phyloP scores from a whole-genome alignment of 345 rosid genomes.

The Salix purpurea region DNA sequence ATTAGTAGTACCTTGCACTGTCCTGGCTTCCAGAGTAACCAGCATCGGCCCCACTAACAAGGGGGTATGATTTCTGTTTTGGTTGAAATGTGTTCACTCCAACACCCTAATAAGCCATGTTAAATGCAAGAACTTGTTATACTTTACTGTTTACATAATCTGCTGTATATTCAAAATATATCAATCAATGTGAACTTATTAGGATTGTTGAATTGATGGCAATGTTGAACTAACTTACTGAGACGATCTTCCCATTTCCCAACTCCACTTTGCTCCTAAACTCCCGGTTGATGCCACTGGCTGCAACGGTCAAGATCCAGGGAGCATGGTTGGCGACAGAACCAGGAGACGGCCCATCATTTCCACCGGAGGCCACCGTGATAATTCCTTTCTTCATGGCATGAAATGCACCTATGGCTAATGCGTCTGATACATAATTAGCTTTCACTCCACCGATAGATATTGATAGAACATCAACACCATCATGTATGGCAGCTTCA shows the following conservation, averaged over 20 bases:
- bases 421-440: slow-evolving; percentile 43
- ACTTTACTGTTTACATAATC: background rate
- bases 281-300: slow-evolving; percentile 68
- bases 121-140: background rate
- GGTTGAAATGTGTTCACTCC: slow-evolving; percentile 61
- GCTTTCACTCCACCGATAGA: slow-evolving; percentile 56
- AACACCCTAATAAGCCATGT: slow-evolving; percentile 41
- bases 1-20: slow-evolving; percentile 39
- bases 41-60: slow-evolving; percentile 66
- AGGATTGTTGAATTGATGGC: background rate
- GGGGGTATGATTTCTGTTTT: slow-evolving; percentile 53
- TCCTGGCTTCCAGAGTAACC: slow-evolving; percentile 34
- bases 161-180: background rate
- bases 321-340: slow-evolving; percentile 71
- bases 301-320: slow-evolving; percentile 85
- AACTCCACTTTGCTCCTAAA: slow-evolving; percentile 59
- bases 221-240: slow-evolving; percentile 39
- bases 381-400: slow-evolving; percentile 78
- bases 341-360: slow-evolving; percentile 55
- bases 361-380: slow-evolving; percentile 78
- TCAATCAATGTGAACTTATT: background rate
- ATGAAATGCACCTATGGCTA: slow-evolving; percentile 74
- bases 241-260: slow-evolving; percentile 54
- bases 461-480: slow-evolving; percentile 72
- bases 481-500: slow-evolving; percentile 72